Base-by-base conservation (phyloP, 495 filamentous ascomycete genomes). In the Apiosordaria backusii region DNA sequence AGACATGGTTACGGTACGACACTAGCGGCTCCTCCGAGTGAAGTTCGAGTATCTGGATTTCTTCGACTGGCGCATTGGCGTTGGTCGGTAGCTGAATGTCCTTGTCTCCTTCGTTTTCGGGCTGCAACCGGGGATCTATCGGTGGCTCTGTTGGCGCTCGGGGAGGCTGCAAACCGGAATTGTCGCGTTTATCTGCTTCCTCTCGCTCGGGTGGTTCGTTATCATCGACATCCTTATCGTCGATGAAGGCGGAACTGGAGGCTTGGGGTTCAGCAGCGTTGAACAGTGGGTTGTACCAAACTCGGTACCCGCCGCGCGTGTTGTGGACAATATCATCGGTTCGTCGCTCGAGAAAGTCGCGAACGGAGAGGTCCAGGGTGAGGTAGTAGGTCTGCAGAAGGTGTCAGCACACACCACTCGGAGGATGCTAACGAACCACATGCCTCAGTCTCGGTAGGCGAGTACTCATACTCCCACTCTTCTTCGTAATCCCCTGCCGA, bases 41-140 rank as follows among this genome's bases (percentile, higher is more conserved):
- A 4, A 97, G 83, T 54, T 89, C 92, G 18, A 92, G 81, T 57
- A 97, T 87, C 68, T 96, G 91, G n/a, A 97, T 86, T 71, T 75
- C 72, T 57, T 76, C 69, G 0, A 65, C 57, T 4, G 65, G 24
- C 15, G 27, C 59, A 45, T 45, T 27, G 16, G 13, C 15, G 19
- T 62, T 61, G 16, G 68, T 22, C 18, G 61, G 57, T 5, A 23
- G 1, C 4, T 70, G 64, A 2, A 13, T 19, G 6, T 50, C 26
- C 6, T 55, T 45, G 19, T 63, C 60, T 4, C 25, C 58, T 15
- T 65, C 63, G 16, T 64, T 57, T 1, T 61, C 65, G 5, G 19
- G 60, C 24, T 67, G 52, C n/a, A 68, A 65, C 7, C 62, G 61
- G 9, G 67, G 65, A 19, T 72, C 67, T n/a, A 74, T 65, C 10